A percentile compares a stretch with the other conserved stretches of the same genome.
These are phyloP conservation scores for Parastagonospora nodorum DNA, from an alignment of 2,329 filamentous ascomycete species.

Conservation along the genomic window DNA sequence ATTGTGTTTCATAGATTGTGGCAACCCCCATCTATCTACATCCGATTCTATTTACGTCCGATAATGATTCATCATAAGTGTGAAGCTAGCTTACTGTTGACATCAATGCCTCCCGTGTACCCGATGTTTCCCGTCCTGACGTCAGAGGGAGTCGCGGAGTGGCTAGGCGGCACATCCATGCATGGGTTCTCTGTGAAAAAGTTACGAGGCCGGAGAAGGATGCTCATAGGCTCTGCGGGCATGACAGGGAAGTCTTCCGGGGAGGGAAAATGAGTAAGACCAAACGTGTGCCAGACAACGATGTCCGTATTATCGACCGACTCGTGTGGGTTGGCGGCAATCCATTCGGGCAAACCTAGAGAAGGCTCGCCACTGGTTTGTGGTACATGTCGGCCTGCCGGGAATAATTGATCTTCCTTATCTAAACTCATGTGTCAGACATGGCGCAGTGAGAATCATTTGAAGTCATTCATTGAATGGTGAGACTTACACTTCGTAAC, in stretches of 20 bases:
- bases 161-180: constrained; percentile 81
- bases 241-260: constrained; percentile 94
- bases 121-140: constrained; percentile 59
- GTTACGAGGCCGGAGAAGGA: constrained; percentile 78
- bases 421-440: no score
- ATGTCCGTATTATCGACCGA: constrained; percentile 81
- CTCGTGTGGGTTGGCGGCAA: constrained; percentile 69
- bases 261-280: constrained; percentile 84
- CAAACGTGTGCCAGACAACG: constrained; percentile 94
- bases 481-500: constrained; percentile 80
- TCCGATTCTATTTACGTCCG: no score
- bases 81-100: no score
- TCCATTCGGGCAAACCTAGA: constrained; percentile 75
- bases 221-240: constrained; percentile 79
- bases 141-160: constrained; percentile 73
- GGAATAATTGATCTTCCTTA: constrained; percentile 79
- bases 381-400: constrained; percentile 84
- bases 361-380: constrained; percentile 84
- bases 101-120: no score
- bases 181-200: constrained; percentile 83
- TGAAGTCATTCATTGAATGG: neutral
- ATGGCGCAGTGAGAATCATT: constrained; percentile 13
- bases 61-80: no score
- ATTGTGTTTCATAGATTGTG: no score
- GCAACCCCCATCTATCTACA: no score